Base-by-base conservation (phyloP, 2,329 filamentous ascomycete genomes). In the Colletotrichum acutatum region DNA sequence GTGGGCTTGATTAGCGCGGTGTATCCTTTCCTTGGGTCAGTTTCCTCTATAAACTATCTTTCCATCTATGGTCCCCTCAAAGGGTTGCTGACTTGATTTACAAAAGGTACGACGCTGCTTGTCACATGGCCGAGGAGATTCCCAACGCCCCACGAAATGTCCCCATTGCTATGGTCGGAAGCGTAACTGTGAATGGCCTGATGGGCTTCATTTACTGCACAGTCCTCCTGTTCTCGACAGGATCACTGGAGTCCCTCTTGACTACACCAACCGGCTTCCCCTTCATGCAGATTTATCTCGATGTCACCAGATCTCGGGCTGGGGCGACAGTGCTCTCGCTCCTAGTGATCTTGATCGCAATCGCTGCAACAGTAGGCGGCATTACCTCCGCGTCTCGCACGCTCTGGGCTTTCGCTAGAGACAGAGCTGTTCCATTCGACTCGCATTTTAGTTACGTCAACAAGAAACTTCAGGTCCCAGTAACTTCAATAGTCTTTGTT, bases 191-290 rank as follows among this genome's bases (percentile, higher is more conserved):
- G 26, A 88, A 88, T 53, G 86, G 85, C 0, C 64, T 87, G 1
- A 81, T 87, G 57, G 86, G 85, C 2, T 78, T 87, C 2, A 78
- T 78, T 2, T 86, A 83, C 68, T 79, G 78, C 28, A 79, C 85
- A 60, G 77, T 86, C 19, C 77, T 88, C 0, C 78, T 87, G 1
- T 88, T 83, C 76, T 83, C 81, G 0, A 80, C 85, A 0, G 84
- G 84, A 0, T 76, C 81, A 22, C 78, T 86, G 0, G 76, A 84
- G 0, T 75, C 77, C 0, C 76, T 87, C 0, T 77, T 86, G 2
- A 62, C 78, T 0, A 84, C 83, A 0, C 79, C 81, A 0, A 85
- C 82, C 0, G 85, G 84, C 0, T 84, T 84, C n/a, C 83, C 83
- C 0, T 84, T 84, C 59, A 84, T 85, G 76, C 82, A 85, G 34